Percentiles rank a stretch among this genome's conserved stretches.
Evolutionary conservation across 306 rosid genomes (phyloP).

Genomic region (Sophora flavescens): DNA sequence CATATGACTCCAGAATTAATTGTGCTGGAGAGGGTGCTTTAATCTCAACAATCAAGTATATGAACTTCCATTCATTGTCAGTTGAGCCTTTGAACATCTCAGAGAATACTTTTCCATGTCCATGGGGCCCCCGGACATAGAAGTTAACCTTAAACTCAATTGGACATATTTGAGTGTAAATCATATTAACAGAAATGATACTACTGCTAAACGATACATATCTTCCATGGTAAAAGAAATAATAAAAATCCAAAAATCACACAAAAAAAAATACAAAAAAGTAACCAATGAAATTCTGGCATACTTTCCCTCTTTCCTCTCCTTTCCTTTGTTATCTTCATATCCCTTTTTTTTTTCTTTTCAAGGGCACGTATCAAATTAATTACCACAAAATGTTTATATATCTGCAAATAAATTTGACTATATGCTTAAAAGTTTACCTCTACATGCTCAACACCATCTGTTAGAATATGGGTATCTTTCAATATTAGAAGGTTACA

Average conservation of each 20-base stretch:
- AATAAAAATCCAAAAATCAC: neutral
- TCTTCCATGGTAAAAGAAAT: conserved; percentile 29
- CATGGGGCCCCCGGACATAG: conserved; percentile 88
- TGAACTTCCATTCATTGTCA: conserved; percentile 85
- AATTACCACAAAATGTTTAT: neutral
- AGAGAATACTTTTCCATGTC: conserved; percentile 82
- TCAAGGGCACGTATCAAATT: neutral
- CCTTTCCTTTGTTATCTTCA: neutral
- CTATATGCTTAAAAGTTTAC: conserved; percentile 48
- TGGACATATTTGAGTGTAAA: conserved; percentile 31
- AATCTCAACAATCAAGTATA: conserved; percentile 86
- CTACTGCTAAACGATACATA: conserved; percentile 27
- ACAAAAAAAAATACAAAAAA: no score
- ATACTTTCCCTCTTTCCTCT: neutral
- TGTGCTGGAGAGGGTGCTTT: conserved; percentile 80
- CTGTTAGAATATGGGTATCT: no score
- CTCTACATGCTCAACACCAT: conserved; percentile 93
- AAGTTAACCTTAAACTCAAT: conserved; percentile 76
- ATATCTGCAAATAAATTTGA: conserved; percentile 27
- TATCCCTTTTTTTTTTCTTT: neutral
- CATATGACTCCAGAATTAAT: conserved; percentile 87
- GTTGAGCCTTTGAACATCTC: conserved; percentile 86
- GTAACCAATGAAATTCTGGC: conserved; percentile 11
- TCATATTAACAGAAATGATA: conserved; percentile 13
- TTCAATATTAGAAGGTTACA: no score